Percentiles rank a stretch among this genome's conserved stretches.
Conservation (phyloP, 768 basidiomycete species). For the Chalciporus piperatus region DNA sequence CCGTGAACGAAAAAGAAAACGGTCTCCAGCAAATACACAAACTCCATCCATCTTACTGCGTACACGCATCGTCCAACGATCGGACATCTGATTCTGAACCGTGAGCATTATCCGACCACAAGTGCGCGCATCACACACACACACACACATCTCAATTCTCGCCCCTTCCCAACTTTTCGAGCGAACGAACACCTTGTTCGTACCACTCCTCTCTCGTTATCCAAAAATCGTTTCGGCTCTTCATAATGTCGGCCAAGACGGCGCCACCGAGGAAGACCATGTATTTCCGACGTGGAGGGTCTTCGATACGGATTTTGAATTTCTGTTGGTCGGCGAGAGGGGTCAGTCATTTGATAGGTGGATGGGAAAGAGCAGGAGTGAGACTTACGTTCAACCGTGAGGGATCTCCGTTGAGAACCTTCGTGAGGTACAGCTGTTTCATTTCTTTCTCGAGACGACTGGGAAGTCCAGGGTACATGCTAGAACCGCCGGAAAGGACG, state of each 20-base stretch:
- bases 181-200: conserved; percentile 76
- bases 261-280: conserved; percentile 99
- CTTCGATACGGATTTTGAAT: conserved; percentile 99
- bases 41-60: no score
- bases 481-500: conserved; percentile 95
- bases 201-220: conserved; percentile 93
- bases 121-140: no score
- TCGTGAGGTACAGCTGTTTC: conserved; percentile 96
- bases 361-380: not conserved
- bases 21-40: no score
- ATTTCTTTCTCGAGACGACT: conserved; percentile 98
- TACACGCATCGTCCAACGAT: no score
- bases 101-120: no score
- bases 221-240: conserved; percentile 92
- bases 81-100: no score
- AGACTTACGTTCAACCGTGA: conserved; percentile 77
- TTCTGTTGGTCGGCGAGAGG: conserved; percentile 52
- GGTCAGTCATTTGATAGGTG: not conserved
- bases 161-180: conserved; percentile 84
- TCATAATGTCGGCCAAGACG: conserved; percentile 99
- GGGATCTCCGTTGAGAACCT: conserved; percentile 83
- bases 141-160: conserved; percentile 35
- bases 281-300: conserved; percentile 88
- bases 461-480: conserved; percentile 98
- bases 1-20: no score